Base-by-base conservation (phyloP, 2,329 filamentous ascomycete species). In the Trichoderma brevicompactum region DNA sequence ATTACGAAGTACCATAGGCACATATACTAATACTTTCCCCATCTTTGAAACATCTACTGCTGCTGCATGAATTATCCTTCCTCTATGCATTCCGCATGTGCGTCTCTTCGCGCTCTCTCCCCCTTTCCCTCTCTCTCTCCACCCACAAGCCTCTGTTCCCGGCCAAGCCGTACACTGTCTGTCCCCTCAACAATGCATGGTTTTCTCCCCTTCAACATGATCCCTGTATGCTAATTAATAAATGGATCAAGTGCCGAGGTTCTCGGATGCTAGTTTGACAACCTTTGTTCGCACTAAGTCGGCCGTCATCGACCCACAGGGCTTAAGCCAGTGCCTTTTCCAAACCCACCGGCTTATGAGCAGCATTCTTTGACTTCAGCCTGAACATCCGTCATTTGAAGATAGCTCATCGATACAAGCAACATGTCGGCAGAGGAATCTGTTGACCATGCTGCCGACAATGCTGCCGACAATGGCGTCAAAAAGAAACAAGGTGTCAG, bases 401-500 rank as follows among this genome's bases (percentile, higher is more conserved):
- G 17, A 28, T 34, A 50, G 23, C 13, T 38, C 28, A 13, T 43
- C 13, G 13, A 17, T 23, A n/a, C 48, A 12, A 34, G 15, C 28
- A 46, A 44, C 13, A 63, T 63, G 60, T 46, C 60, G 34, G 40
- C n/a, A 12, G 49, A 63, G 13, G 17, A 36, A 5, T 63, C 40
- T 36, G 40, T 32, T 43, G 58, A 36, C 48, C 52, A 50, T 44
- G 49, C 23, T 28, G 40, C 32, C 40, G 58, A 34, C 46, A 61
- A 49, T 43, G 48, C 23, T 28, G 48, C 28, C 40, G 32, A 17
- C 49, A 46, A 41, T 54, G 60, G n/a, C 9, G 9, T 40, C 38
- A 40, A 44, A 10, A 23, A 23, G 38, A 41, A 60, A 2, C 32
- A 54, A 36, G 5, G 49, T 7, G 8, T 40, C n/a, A 10, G 10